Conservation (phyloP, 768 basidiomycete genomes). For the Candolleomyces eurysporus region DNA sequence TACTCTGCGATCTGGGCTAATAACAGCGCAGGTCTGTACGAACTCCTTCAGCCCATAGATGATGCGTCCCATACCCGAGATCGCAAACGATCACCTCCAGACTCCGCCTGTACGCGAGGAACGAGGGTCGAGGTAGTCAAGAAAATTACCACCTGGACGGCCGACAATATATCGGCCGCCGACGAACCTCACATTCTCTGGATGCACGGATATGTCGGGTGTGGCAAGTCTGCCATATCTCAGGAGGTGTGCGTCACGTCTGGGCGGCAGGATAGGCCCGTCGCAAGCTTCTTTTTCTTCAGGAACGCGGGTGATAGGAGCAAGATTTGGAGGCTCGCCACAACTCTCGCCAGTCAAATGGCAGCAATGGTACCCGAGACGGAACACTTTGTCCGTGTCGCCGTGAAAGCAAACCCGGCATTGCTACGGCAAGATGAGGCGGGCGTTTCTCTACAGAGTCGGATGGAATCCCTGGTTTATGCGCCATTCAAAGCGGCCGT, state of each 20-base stretch:
- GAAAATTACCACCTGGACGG: not conserved
- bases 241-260: conserved; percentile 12
- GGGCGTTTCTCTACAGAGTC: not conserved
- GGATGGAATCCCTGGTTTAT: not conserved
- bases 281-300: conserved; percentile 15
- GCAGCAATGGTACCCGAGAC: not conserved
- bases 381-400: not conserved
- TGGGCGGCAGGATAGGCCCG: not conserved
- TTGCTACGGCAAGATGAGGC: not conserved
- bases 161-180: not conserved
- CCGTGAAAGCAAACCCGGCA: not conserved
- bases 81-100: not conserved
- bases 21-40: not conserved
- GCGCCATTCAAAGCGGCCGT: not conserved
- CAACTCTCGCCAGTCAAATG: conserved; percentile 10
- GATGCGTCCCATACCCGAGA: not conserved
- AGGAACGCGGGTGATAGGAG: conserved; percentile 1
- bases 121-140: not conserved
- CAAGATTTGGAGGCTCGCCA: conserved; percentile 1
- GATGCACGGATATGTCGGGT: conserved; percentile 17
- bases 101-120: not conserved
- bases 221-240: conserved; percentile 18
- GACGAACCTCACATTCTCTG: conserved; percentile 11
- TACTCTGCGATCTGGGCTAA: too few species aligned
- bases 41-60: not conserved